Conservation (phyloP, 2,329 filamentous ascomycete genomes). For the Fusarium paranaense region DNA sequence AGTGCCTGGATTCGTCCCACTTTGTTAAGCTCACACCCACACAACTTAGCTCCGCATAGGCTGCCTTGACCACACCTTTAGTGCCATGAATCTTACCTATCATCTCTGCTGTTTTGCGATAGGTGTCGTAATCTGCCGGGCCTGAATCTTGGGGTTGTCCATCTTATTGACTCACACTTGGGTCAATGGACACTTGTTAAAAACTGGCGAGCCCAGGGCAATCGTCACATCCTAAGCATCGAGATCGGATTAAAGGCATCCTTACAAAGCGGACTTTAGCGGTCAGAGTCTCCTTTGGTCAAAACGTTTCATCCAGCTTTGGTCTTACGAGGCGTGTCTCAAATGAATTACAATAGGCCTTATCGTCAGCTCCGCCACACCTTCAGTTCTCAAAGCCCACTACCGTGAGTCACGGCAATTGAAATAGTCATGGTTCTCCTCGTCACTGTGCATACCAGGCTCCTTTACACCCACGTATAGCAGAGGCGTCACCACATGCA, state of each 20-base stretch:
- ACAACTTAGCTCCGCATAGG: neutral
- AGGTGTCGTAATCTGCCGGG: neutral
- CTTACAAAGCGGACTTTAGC: neutral
- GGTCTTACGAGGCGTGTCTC: neutral
- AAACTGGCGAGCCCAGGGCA: neutral
- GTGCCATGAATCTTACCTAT: neutral
- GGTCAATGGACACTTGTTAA: neutral
- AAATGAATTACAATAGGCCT: neutral
- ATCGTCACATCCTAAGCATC: neutral
- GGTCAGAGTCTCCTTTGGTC: neutral
- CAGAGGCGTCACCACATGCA: neutral
- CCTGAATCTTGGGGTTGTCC: neutral
- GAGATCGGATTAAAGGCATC: neutral
- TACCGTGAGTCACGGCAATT: neutral
- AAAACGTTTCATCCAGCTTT: neutral
- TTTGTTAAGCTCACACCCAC: neutral
- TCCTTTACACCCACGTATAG: neutral
- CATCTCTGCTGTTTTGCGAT: neutral
- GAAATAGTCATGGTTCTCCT: neutral
- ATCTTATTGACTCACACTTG: neutral
- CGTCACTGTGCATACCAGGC: neutral
- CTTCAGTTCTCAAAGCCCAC: neutral
- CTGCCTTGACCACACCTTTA: neutral
- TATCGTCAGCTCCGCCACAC: neutral
- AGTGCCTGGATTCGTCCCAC: neutral